Percentiles rank a stretch among this genome's conserved stretches.
These are phyloP conservation scores for Nidula niveotomentosa DNA, from an alignment of 1,284 basidiomycete genomes.

Conservation along the genomic window DNA sequence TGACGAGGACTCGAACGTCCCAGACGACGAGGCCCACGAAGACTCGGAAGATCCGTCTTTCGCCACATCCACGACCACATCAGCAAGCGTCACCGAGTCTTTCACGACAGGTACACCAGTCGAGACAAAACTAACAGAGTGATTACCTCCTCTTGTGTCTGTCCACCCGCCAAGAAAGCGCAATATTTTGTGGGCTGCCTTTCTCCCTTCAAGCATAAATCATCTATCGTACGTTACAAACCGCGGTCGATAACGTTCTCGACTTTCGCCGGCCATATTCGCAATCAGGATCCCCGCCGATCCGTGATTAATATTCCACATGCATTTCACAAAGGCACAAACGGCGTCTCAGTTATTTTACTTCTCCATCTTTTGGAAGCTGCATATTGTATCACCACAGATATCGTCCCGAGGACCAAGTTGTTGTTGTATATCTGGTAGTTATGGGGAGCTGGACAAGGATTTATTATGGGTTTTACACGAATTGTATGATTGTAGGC, in stretches of 20 bases:
- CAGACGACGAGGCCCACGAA: conserved; percentile 15
- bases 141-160: neutral
- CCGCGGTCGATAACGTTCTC: neutral
- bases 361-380: conserved; percentile 31
- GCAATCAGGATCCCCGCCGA: neutral
- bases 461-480: neutral
- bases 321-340: conserved; percentile 14
- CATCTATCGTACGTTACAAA: conserved; percentile 1
- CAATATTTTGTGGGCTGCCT: neutral
- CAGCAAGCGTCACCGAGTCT: neutral
- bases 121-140: neutral
- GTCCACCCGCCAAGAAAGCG: neutral
- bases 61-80: neutral
- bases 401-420: conserved; percentile 16
- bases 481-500: neutral
- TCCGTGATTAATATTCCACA: conserved; percentile 6
- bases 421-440: conserved; percentile 3
- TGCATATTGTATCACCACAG: conserved; percentile 30
- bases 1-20: conserved; percentile 26
- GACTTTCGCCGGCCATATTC: neutral
- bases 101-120: neutral
- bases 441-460: neutral
- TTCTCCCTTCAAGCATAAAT: neutral
- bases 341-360: conserved; percentile 21
- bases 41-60: neutral